phyloP scores from a whole-genome alignment of 768 basidiomycete genomes.

The Cyclocybe aegerita region DNA sequence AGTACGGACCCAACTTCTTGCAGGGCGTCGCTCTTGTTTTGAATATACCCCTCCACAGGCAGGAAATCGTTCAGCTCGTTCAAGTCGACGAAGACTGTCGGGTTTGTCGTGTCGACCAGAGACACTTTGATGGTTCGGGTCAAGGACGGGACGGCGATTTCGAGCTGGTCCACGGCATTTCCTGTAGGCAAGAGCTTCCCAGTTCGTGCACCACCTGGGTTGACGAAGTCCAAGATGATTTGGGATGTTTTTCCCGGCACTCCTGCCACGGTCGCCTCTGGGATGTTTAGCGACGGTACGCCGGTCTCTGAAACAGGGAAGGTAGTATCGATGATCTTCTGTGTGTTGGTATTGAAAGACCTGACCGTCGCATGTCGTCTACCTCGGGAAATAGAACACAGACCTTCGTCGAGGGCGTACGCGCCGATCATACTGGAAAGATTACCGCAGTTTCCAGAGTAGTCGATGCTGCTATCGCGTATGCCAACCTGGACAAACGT shows the following conservation, averaged over 20 bases:
- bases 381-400: conserved; percentile 14
- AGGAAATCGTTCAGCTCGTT: conserved; percentile 41
- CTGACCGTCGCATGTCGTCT: conserved; percentile 44
- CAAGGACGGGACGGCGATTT: conserved; percentile 23
- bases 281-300: conserved; percentile 45
- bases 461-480: conserved; percentile 58
- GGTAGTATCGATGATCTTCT: conserved; percentile 66
- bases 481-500: conserved; percentile 70
- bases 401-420: conserved; percentile 66
- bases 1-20: conserved; percentile 31
- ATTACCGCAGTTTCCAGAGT: conserved; percentile 77
- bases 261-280: conserved; percentile 61
- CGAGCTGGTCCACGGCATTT: conserved; percentile 43
- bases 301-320: conserved; percentile 50
- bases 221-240: conserved; percentile 65
- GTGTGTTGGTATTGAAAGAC: conserved; percentile 72
- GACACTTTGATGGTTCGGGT: conserved; percentile 38
- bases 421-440: conserved; percentile 72
- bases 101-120: conserved; percentile 74
- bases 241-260: conserved; percentile 65
- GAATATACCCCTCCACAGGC: conserved; percentile 36
- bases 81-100: conserved; percentile 60
- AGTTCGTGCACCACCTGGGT: conserved; percentile 68
- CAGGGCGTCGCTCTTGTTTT: conserved; percentile 23
- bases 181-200: conserved; percentile 70